Base-by-base conservation (phyloP, 148 eudicot genomes). In the Oxyria digyna region DNA sequence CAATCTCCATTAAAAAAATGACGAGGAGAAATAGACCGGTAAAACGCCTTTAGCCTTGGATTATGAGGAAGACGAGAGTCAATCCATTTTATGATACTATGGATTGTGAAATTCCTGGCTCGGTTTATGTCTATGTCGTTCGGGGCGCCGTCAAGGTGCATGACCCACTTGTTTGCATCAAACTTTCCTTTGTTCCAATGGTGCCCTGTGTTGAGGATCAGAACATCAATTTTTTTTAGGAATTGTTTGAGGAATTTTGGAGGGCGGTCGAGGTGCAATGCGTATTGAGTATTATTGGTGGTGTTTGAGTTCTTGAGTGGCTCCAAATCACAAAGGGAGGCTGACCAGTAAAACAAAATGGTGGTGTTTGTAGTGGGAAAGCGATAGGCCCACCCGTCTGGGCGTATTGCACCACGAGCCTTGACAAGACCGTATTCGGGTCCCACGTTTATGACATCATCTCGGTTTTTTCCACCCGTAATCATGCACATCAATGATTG, bases 401-500 rank as follows among this genome's bases (percentile, higher is more conserved):
- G 97, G 8, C 97, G 89, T 68, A 69, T n/a, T 27, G 88, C 81
- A 27, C 85, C 85, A 27, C 74, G 84, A 32, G 81, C 81, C 76
- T 90, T 94, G 33, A 86, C 89, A 32, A 94, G 96, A 62, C 91
- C 94, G 62, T 78, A 94, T 45, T 94, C 92, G 74, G 74, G 41
- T 27, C 95, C 98, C 50, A 88, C 98, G 32, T 94, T 82, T n/a
- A 76, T 64, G 41, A 85, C 96, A 67, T 86, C 89, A 32, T 73
- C 72, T 69, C 81, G 85, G 40, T 82, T 79, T 76, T 80, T 68
- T 40, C 98, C 97, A 52, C 84, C 92, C 12, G 96, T 81, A 11
- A 80, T 73, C 91, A 94, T 90, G 84, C 98, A 94, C 92, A 90
- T 87, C 66, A 94, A 68, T n/a, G 98, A 94, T 73, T 94, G 98